These are phyloP conservation scores for Papiliotrema laurentii DNA, from an alignment of 1,284 basidiomycete genomes.

Conservation along the genomic window DNA sequence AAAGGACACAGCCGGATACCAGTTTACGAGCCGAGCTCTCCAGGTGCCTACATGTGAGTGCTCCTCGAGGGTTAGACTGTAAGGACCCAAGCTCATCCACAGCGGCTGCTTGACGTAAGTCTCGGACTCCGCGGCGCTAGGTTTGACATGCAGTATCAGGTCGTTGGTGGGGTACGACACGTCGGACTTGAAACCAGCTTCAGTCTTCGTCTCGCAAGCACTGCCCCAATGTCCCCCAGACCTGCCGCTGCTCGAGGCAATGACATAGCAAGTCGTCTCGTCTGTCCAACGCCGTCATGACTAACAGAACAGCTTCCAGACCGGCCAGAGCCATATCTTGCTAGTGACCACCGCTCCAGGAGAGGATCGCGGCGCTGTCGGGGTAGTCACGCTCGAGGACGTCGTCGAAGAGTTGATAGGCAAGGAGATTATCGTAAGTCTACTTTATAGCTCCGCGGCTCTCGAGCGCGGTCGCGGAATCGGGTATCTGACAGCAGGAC, in stretches of 20 bases:
- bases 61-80: neutral
- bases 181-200: constrained; percentile 65
- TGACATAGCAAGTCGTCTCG: constrained; percentile 21
- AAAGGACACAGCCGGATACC: constrained; percentile 78
- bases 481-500: no score
- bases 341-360: constrained; percentile 78
- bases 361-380: constrained; percentile 66
- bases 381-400: constrained; percentile 61
- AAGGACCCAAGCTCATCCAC: neutral
- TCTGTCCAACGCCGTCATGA: neutral
- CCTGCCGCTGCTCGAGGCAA: constrained; percentile 49
- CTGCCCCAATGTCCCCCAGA: constrained; percentile 59
- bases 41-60: constrained; percentile 52
- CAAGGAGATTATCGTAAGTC: constrained; percentile 41
- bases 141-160: constrained; percentile 24
- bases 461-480: no score
- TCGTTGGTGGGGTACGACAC: constrained; percentile 78
- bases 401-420: constrained; percentile 50
- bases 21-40: constrained; percentile 68
- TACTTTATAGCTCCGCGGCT: no score
- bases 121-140: no score
- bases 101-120: constrained; percentile 21
- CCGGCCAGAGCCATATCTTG: constrained; percentile 84
- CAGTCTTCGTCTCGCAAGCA: constrained; percentile 63
- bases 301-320: constrained; percentile 61